Evolutionary conservation across 2,329 filamentous ascomycete genomes (phyloP), one percentile per base, ranked within the genome.

Genomic region (Fusarium sp.): DNA sequence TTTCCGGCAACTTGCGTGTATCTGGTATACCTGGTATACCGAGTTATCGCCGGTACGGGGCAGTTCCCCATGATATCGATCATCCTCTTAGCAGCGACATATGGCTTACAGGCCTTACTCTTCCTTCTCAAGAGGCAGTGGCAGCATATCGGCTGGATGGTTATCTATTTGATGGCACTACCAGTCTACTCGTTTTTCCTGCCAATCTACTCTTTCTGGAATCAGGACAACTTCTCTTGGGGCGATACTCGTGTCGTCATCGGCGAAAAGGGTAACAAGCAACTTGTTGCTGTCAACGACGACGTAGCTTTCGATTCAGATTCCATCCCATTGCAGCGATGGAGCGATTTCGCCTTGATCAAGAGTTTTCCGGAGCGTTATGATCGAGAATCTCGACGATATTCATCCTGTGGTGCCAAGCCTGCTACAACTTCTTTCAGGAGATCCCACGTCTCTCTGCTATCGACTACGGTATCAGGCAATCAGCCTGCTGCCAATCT

Each of bases 71-170:
- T 93, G 56, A 92, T 98, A 72, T 97, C 96, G 0, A 89, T 99
- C 69, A 86, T 92, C 76, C 95, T 99, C 86, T 81, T 99, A 78
- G 94, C 91, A 21, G 93, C 89, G 61, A 94, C 98, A 15, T 99
- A 99, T 76, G 96, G 96, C 86, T 89, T 99, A 4, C 96, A 99
- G 78, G 94, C 94, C 3, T 82, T 98, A 63, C 97, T 99, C 76
- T 99, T 99, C 83, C 94, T 98, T 73, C 85, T 98, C 74, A 98
- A 97, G 84, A 88, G 96, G 53, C 94, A 98, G 81, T 99, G 96
- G 96, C 94, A 99, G 79, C 95, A 98, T 77, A 89, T 99, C 64
- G 96, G 96, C 72, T 99, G 96, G 96, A 98, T 99, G 94, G 91
- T 99, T 70, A 98, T 99, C 78, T 99, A 99, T 82, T 87, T 99